Base-by-base conservation (phyloP, 2,329 filamentous ascomycete species). In the Rutstroemia sp. region DNA sequence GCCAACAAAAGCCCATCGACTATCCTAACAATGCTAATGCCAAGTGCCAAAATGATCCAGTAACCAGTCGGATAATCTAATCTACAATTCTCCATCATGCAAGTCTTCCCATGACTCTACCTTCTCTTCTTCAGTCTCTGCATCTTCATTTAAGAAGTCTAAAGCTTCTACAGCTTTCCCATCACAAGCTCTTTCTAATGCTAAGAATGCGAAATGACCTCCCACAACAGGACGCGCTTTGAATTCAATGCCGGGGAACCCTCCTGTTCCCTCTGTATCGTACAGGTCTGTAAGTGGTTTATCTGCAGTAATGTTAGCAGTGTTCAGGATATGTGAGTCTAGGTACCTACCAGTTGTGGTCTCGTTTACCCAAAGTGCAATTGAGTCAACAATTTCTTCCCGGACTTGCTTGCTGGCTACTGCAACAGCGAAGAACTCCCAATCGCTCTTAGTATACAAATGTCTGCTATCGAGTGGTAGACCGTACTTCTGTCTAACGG, bases 351-450 rank as follows among this genome's bases (percentile, higher is more conserved):
- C 77, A 8, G 83, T 92, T 17, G 72, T 76, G 0, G 89, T 95
- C 72, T 95, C 88, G 66, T 94, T 95, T 58, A 95, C 76, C 90
- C 90, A 95, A 56, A 74, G 75, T 1, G 88, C 88, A 42, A 94
- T 86, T 17, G 82, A 80, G 58, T 89, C 78, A 38, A 94, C 73
- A 51, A 95, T 90, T 68, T 87, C 82, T 2, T 78, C 77, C 54
- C 89, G 79, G 1, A 87, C 87, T 57, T 78, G 73, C 68, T 81
- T 80, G 63, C 83, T 84, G 4, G 88, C 82, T 5, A 95, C 86
- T 1, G 89, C 88, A 48, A 90, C 89, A 0, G 89, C 88, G 70
- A 94, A 92, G 69, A 95, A 91, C 65, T 94, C 86, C 90, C 90
- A 95, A 72, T 95, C 90, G 30, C 86, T 90, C 73, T 95, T 95